These are phyloP conservation scores for Mortierella alpina DNA, from an alignment of 192 early-diverging fungal genomes.

Conservation along the genomic window DNA sequence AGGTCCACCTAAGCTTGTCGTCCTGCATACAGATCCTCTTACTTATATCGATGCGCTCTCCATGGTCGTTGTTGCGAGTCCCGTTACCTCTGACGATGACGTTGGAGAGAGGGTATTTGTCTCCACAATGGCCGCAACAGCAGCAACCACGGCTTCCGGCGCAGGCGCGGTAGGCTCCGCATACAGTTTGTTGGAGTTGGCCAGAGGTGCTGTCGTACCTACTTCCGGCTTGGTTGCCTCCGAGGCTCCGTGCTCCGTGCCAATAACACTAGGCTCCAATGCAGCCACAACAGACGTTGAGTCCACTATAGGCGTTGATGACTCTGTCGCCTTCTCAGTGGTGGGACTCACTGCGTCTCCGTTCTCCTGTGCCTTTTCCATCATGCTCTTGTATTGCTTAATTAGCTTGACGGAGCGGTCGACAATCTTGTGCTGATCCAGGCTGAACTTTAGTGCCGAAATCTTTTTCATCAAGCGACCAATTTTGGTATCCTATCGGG, in stretches of 20 bases:
- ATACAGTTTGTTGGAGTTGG: slow-evolving; percentile 11
- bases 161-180: slow-evolving; percentile 16
- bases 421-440: slow-evolving; percentile 38
- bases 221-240: not conserved
- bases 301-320: not conserved
- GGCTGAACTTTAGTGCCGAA: slow-evolving; percentile 34
- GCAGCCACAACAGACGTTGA: not conserved
- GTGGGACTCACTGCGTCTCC: slow-evolving; percentile 7
- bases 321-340: slow-evolving; percentile 1
- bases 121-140: slow-evolving; percentile 35
- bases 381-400: slow-evolving; percentile 52
- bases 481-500: slow-evolving; percentile 55
- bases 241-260: not conserved
- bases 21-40: not conserved
- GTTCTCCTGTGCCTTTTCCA: slow-evolving; percentile 41
- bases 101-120: not conserved
- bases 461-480: slow-evolving; percentile 59
- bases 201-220: not conserved
- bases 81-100: not conserved
- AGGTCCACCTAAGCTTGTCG: too few species aligned
- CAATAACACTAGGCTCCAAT: not conserved
- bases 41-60: not conserved
- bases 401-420: slow-evolving; percentile 48
- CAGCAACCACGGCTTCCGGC: slow-evolving; percentile 36
- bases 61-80: not conserved